Percentiles rank a stretch among this genome's conserved stretches.
phyloP scores from a whole-genome alignment of 2,329 filamentous ascomycete genomes.

The Podosphaera xanthii region DNA sequence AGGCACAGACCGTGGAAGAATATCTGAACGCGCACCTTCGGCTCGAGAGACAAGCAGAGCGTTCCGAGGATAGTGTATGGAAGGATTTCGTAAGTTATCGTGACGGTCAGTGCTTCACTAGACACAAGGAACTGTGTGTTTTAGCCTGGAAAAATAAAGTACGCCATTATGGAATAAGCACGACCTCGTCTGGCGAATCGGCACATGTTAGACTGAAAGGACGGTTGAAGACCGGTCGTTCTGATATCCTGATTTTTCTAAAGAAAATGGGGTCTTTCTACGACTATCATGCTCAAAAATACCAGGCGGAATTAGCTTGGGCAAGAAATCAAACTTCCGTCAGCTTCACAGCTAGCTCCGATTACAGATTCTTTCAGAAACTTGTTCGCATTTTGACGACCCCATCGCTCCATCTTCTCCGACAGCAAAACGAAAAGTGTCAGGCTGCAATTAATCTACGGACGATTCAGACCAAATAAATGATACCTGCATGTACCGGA shows the following conservation, averaged over 20 bases:
- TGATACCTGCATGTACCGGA: neutral
- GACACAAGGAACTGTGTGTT: neutral
- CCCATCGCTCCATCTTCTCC: neutral
- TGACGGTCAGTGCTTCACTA: neutral
- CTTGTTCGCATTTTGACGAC: neutral
- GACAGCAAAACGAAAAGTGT: neutral
- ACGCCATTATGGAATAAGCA: neutral
- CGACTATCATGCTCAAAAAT: neutral
- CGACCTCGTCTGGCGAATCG: neutral
- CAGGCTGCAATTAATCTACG: neutral
- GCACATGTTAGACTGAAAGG: neutral
- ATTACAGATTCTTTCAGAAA: neutral
- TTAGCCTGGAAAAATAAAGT: neutral
- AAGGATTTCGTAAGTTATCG: neutral
- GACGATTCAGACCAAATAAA: neutral
- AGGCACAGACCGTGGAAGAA: neutral
- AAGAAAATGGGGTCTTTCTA: neutral
- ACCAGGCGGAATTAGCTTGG: neutral
- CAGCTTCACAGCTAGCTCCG: neutral
- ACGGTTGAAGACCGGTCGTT: neutral
- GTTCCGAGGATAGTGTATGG: neutral
- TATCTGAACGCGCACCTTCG: neutral
- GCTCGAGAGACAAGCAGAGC: neutral
- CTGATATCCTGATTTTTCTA: neutral
- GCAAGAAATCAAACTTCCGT: neutral